phyloP scores from a whole-genome alignment of 176 grass and related monocot genomes.

The Dactylis glomerata region DNA sequence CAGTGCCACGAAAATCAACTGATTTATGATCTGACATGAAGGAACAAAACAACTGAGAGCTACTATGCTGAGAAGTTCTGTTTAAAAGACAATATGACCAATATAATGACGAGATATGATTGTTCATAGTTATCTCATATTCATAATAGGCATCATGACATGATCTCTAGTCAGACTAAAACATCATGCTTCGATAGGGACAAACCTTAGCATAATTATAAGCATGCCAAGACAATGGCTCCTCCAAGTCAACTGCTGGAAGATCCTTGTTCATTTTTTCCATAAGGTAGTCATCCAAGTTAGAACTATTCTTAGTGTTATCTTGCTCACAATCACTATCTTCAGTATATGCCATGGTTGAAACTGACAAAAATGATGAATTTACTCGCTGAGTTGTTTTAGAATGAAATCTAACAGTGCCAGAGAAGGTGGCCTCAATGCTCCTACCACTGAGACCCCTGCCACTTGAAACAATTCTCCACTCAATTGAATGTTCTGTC shows the following conservation, averaged over 20 bases:
- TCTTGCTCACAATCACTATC: conserved; percentile 87
- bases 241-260: conserved; percentile 81
- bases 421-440: conserved; percentile 87
- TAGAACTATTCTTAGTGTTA: conserved; percentile 49
- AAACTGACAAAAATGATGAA: conserved; percentile 48
- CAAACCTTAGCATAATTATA: conserved; percentile 95
- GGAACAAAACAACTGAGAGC: conserved; percentile 19
- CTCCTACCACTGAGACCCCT: conserved; percentile 77
- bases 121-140: conserved; percentile 1
- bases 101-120: conserved; percentile 7
- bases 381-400: conserved; percentile 48
- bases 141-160: conserved; percentile 5
- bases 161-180: neutral
- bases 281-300: conserved; percentile 81
- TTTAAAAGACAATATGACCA: neutral
- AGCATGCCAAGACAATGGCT: conserved; percentile 96
- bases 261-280: conserved; percentile 94
- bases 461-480: conserved; percentile 86
- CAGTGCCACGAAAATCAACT: neutral
- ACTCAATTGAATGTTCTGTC: conserved; percentile 85
- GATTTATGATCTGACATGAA: conserved; percentile 12
- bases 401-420: conserved; percentile 77
- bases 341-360: conserved; percentile 45
- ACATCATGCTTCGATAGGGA: conserved; percentile 11
- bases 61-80: neutral